Evolutionary conservation across 495 filamentous ascomycete genomes (phyloP).

Genomic region (Hypoxylon rickii): DNA sequence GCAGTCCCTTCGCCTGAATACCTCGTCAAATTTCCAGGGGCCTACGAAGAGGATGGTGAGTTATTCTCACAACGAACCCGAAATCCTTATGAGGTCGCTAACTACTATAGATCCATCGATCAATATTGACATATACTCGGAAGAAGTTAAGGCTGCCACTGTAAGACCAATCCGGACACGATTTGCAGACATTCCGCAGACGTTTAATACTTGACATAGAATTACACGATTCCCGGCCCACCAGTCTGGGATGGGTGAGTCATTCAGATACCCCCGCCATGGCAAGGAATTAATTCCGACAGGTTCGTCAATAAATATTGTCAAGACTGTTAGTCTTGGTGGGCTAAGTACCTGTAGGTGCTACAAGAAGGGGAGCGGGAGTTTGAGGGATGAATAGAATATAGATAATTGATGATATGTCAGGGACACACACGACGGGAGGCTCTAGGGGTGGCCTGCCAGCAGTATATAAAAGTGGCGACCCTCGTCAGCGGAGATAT

Average conservation of each 20-base stretch:
- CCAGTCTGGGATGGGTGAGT: conserved; percentile 52
- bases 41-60: conserved; percentile 51
- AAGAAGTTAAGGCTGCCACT: conserved; percentile 37
- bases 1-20: conserved; percentile 47
- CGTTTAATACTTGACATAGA: conserved; percentile 36
- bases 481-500: no score
- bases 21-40: conserved; percentile 55
- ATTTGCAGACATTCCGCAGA: neutral
- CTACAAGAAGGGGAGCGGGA: no score
- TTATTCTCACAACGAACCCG: neutral
- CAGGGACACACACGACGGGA: no score
- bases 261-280: neutral
- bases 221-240: conserved; percentile 50
- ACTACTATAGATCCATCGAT: conserved; percentile 51
- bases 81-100: conserved; percentile 13
- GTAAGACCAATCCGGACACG: conserved; percentile 27
- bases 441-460: no score
- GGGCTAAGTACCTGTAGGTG: no score
- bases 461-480: no score
- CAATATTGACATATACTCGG: conserved; percentile 55
- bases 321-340: conserved; percentile 31
- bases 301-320: conserved; percentile 43
- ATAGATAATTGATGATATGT: no score
- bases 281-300: neutral
- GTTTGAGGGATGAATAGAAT: no score